Evolutionary conservation across 2,329 filamentous ascomycete genomes (phyloP), one percentile per base, ranked within the genome.

Genomic region (Fusarium armeniacum): DNA sequence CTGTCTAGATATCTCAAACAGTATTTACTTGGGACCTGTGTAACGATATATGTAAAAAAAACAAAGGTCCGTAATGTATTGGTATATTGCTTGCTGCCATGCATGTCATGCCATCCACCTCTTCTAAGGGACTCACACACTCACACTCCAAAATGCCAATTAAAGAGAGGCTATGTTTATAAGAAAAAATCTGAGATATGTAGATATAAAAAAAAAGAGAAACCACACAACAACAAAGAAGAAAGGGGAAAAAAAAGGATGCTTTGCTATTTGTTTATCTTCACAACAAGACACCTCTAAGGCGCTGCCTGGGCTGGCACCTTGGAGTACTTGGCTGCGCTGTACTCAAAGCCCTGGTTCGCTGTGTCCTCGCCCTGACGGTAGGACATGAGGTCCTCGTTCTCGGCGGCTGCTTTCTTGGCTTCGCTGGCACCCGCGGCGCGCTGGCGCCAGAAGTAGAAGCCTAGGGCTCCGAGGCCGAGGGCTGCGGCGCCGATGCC

Each of bases 401-500:
- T 83, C 69, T 88, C 86, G 11, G 81, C 76, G 50, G 84, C 80
- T 32, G 81, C 78, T 54, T 80, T 79, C 38, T 80, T 79, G 38
- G 86, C 86, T 75, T 90, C 88, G 24, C 73, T 75, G 22, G 81
- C 81, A 15, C 88, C 88, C 0, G 78, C 79, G 43, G 83, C 82
- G 38, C 87, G 83, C 76, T 89, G 86, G 43, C 82, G 82, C 73
- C 87, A 79, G 78, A 85, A 89, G 80, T 85, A 87, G 74, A 86
- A 84, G 22, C 84, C 74, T 9, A 83, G 78, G 0, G 79, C 78
- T 30, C 75, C 78, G 18, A 85, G 28, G 1, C 85, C 72, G 8
- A 83, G 63, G 26, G 80, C 83, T 9, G 76, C 85, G 1, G 83
- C 81, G 20, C 71, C 78, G n/a, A 78, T 84, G 3, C 80, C 82